Evolutionary conservation across 2,329 filamentous ascomycete species (phyloP).

Genomic region (Nigrospora oryzae): DNA sequence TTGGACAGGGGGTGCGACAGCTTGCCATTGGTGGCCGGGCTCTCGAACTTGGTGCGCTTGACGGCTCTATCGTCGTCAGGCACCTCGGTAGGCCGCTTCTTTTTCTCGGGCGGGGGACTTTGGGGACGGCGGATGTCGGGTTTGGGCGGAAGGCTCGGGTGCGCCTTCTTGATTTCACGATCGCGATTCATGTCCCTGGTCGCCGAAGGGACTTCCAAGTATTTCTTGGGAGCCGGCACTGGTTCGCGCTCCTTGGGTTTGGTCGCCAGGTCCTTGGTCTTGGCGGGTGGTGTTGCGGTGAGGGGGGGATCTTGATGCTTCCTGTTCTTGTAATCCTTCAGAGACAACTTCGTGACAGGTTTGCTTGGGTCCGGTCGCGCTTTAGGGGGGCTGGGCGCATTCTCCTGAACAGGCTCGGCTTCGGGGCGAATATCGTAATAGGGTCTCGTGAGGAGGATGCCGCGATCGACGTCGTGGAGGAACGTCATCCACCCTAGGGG

Average conservation of each 20-base stretch:
- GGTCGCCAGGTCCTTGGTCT: slow-evolving; percentile 7
- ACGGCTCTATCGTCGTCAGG: slow-evolving; percentile 34
- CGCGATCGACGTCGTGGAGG: slow-evolving; percentile 48
- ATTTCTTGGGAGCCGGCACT: slow-evolving; percentile 16
- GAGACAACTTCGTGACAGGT: slow-evolving; percentile 39
- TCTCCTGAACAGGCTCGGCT: slow-evolving; percentile 29
- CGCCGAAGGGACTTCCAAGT: slow-evolving; percentile 4
- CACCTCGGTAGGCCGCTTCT: slow-evolving; percentile 35
- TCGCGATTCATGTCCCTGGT: slow-evolving; percentile 15
- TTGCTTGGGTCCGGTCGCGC: slow-evolving; percentile 30
- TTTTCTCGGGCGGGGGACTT: slow-evolving; percentile 33
- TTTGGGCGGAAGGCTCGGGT: slow-evolving; percentile 11
- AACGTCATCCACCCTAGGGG: slow-evolving; percentile 50
- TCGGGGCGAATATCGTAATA: slow-evolving; percentile 51
- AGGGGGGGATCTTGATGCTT: slow-evolving; percentile 18
- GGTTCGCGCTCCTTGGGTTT: slow-evolving; percentile 17
- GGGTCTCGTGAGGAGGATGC: slow-evolving; percentile 45
- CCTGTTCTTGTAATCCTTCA: slow-evolving; percentile 53
- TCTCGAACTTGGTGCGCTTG: slow-evolving; percentile 38
- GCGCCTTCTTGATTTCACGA: slow-evolving; percentile 13
- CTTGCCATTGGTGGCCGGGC: slow-evolving; percentile 10
- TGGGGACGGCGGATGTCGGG: slow-evolving; percentile 19
- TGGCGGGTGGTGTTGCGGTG: slow-evolving; percentile 11
- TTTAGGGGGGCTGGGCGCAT: slow-evolving; percentile 13
- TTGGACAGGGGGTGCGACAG: slow-evolving; percentile 10